A percentile compares a stretch with the other conserved stretches of the same genome.
Conservation (phyloP, 2,329 filamentous ascomycete genomes). For the Scedosporium aurantiacum region DNA sequence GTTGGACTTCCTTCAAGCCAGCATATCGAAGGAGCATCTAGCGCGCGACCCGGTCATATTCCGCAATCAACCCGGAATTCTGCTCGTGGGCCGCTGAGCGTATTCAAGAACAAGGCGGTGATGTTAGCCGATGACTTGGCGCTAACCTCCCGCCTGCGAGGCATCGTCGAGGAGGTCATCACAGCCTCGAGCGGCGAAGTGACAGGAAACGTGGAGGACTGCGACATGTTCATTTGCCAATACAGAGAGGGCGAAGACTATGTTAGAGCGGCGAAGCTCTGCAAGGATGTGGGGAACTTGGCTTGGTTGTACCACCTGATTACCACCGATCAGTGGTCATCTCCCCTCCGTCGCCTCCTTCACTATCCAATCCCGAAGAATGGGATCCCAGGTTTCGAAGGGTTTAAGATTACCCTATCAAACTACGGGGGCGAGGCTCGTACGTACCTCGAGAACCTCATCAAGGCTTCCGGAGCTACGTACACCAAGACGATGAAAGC, state of each 20-base stretch:
- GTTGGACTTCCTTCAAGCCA: conserved; percentile 46
- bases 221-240: conserved; percentile 78
- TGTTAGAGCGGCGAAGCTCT: conserved; percentile 58
- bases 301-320: conserved; percentile 92
- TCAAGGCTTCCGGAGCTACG: conserved; percentile 70
- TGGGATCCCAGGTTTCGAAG: conserved; percentile 69
- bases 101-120: conserved; percentile 69
- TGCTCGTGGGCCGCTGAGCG: conserved; percentile 46
- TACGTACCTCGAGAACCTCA: conserved; percentile 85
- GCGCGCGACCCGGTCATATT: conserved; percentile 31
- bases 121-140: conserved; percentile 67
- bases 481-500: conserved; percentile 93
- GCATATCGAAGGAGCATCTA: conserved; percentile 58
- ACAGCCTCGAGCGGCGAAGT: conserved; percentile 58
- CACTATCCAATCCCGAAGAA: conserved; percentile 78
- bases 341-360: conserved; percentile 67
- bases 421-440: conserved; percentile 95
- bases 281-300: conserved; percentile 82
- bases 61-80: conserved; percentile 29
- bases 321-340: conserved; percentile 79
- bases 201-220: conserved; percentile 52
- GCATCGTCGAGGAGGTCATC: conserved; percentile 62
- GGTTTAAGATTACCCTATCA: conserved; percentile 73
- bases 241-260: conserved; percentile 78
- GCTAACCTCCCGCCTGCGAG: conserved; percentile 54